These are phyloP conservation scores for Raphanus hybrid DNA, from an alignment of 441 rosid species.

Conservation along the genomic window DNA sequence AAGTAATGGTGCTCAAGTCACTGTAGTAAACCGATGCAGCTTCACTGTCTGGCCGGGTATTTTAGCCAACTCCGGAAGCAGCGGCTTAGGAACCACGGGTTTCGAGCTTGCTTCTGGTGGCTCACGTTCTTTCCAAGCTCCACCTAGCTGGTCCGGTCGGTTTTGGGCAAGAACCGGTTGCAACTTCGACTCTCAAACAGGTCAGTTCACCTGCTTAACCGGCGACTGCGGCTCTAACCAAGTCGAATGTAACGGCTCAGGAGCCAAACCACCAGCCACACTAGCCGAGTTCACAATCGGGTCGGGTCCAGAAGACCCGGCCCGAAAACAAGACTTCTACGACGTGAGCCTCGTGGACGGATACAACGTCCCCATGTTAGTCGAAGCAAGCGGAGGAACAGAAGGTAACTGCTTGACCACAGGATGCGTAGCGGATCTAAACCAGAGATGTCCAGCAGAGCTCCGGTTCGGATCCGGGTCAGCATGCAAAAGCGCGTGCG, in stretches of 20 bases:
- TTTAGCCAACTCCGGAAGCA: constrained; percentile 51
- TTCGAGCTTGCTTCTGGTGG: constrained; percentile 52
- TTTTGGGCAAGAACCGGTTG: constrained; percentile 75
- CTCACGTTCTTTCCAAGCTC: constrained; percentile 56
- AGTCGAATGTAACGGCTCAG: constrained; percentile 58
- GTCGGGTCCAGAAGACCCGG: constrained; percentile 42
- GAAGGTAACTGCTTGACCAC: constrained; percentile 63
- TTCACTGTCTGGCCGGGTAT: constrained; percentile 73
- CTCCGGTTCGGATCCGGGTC: constrained; percentile 63
- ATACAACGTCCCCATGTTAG: constrained; percentile 88
- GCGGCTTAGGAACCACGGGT: constrained; percentile 54
- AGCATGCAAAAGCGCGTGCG: constrained; percentile 88
- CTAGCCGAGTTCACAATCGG: constrained; percentile 59
- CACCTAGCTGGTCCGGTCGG: constrained; percentile 67
- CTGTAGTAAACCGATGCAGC: constrained; percentile 55
- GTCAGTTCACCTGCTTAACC: constrained; percentile 52
- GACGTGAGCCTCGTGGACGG: constrained; percentile 98
- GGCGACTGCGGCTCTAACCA: constrained; percentile 69
- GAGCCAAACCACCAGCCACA: constrained; percentile 63
- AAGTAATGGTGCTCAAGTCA: constrained; percentile 60
- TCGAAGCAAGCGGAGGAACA: constrained; percentile 65
- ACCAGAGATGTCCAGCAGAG: constrained; percentile 79
- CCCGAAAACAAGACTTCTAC: constrained; percentile 70
- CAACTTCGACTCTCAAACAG: constrained; percentile 49
- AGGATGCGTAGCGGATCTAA: constrained; percentile 73